Evolutionary conservation across 2,329 filamentous ascomycete species (phyloP).

Genomic region (Monosporascus sp.): DNA sequence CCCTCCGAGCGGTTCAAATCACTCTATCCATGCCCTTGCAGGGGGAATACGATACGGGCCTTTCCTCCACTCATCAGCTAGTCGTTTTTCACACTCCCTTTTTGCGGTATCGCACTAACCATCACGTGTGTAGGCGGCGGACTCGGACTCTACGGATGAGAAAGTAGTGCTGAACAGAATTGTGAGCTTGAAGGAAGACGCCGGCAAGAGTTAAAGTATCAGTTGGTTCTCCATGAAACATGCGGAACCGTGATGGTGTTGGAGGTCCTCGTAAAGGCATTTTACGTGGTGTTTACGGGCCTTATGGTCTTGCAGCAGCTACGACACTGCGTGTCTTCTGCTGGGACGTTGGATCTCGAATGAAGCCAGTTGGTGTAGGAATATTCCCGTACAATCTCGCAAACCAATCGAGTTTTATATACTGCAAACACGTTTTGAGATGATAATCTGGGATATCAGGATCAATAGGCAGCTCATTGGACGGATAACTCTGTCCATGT

Average conservation of each 20-base stretch:
- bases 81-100: not conserved
- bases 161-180: slow-evolving; percentile 86
- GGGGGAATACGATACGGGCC: too few relatives aligned
- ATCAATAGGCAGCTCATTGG: not conserved
- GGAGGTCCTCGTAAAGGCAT: too few relatives aligned
- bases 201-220: slow-evolving; percentile 49
- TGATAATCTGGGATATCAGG: too few relatives aligned
- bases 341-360: not conserved
- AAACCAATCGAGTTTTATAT: too few relatives aligned
- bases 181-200: slow-evolving; percentile 84
- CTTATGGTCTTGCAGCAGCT: not conserved
- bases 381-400: too few relatives aligned
- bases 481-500: not conserved
- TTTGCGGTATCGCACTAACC: slow-evolving; percentile 7
- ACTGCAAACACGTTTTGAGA: too few relatives aligned
- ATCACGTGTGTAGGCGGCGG: slow-evolving; percentile 50
- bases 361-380: not conserved
- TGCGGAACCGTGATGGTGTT: too few relatives aligned
- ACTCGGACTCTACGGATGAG: slow-evolving; percentile 73
- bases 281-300: too few relatives aligned
- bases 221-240: too few relatives aligned
- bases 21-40: too few relatives aligned
- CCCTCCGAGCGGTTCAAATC: not conserved
- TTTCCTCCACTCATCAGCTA: too few relatives aligned
- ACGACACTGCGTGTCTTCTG: not conserved